These are phyloP conservation scores for Athelia sp. DNA, from an alignment of 1,284 basidiomycete species.

Conservation along the genomic window DNA sequence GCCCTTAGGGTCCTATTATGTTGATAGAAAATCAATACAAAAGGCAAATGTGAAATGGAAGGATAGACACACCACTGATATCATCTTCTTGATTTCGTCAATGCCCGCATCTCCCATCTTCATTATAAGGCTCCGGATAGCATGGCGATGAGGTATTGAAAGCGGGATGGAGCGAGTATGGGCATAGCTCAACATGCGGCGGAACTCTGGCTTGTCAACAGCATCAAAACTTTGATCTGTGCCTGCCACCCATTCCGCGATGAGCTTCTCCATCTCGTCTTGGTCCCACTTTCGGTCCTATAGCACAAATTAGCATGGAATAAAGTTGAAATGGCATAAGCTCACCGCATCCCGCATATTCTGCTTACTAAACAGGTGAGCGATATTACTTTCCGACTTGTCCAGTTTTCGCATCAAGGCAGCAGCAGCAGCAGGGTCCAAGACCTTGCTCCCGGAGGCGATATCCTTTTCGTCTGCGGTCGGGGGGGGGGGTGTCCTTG, in stretches of 20 bases:
- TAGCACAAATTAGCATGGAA: neutral
- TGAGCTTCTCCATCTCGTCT: constrained; percentile 13
- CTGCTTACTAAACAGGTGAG: neutral
- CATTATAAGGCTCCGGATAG: constrained; percentile 6
- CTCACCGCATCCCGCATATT: neutral
- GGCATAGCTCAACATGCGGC: constrained; percentile 10
- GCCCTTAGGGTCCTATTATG: constrained; percentile 14
- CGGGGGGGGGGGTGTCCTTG: neutral
- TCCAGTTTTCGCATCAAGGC: neutral
- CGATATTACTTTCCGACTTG: neutral
- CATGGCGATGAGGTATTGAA: constrained; percentile 1
- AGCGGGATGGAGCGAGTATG: neutral
- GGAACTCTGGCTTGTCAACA: constrained; percentile 15
- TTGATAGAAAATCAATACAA: neutral
- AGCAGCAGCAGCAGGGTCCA: neutral
- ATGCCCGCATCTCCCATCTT: constrained; percentile 11
- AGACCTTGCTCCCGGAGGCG: neutral
- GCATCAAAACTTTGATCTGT: constrained; percentile 17
- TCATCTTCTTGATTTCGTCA: constrained; percentile 8
- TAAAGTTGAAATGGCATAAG: neutral
- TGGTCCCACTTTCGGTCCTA: constrained; percentile 1
- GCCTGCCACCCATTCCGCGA: constrained; percentile 16
- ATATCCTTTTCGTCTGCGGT: neutral
- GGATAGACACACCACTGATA: constrained; percentile 6
- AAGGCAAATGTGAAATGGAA: neutral